These are phyloP conservation scores for Glaciozyma martinii DNA, from an alignment of 768 basidiomycete species.

Conservation along the genomic window DNA sequence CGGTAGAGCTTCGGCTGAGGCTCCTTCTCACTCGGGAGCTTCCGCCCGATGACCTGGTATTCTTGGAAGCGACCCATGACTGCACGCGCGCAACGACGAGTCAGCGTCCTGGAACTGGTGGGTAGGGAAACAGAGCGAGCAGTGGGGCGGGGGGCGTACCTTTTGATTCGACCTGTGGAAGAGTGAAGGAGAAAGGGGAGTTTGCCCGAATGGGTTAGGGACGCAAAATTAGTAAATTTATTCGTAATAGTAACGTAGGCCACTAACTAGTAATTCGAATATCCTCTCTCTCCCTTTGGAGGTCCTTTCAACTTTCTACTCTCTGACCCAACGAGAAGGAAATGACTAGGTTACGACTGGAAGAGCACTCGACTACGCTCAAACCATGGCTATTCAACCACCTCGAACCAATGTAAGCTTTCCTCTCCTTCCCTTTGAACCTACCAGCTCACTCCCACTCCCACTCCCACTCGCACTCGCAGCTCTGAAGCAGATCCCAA, in stretches of 20 bases:
- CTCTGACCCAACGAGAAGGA: too few relatives aligned
- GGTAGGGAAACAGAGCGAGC: too few relatives aligned
- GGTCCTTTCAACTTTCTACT: too few relatives aligned
- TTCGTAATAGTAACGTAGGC: too few relatives aligned
- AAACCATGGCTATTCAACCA: slow-evolving; percentile 82
- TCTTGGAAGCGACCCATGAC: slow-evolving; percentile 52
- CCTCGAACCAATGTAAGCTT: slow-evolving; percentile 76
- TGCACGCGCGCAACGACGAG: neutral
- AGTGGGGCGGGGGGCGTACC: too few relatives aligned
- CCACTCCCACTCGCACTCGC: slow-evolving; percentile 7
- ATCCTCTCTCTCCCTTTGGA: too few relatives aligned
- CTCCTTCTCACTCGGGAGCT: slow-evolving; percentile 85
- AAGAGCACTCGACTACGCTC: slow-evolving; percentile 48
- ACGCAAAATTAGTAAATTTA: too few relatives aligned
- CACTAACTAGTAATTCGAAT: too few relatives aligned
- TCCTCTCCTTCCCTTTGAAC: slow-evolving; percentile 12
- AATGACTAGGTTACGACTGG: neutral
- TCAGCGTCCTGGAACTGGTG: too few relatives aligned
- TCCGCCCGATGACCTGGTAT: slow-evolving; percentile 95
- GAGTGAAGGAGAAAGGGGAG: too few relatives aligned
- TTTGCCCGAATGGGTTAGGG: too few relatives aligned
- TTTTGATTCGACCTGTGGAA: too few relatives aligned
- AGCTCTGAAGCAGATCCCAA: slow-evolving; percentile 96
- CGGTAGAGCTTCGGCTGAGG: slow-evolving; percentile 97
- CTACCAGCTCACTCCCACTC: slow-evolving; percentile 7